These are phyloP conservation scores for Aspergillus tubingensis DNA, from an alignment of 2,329 filamentous ascomycete species.

Conservation along the genomic window DNA sequence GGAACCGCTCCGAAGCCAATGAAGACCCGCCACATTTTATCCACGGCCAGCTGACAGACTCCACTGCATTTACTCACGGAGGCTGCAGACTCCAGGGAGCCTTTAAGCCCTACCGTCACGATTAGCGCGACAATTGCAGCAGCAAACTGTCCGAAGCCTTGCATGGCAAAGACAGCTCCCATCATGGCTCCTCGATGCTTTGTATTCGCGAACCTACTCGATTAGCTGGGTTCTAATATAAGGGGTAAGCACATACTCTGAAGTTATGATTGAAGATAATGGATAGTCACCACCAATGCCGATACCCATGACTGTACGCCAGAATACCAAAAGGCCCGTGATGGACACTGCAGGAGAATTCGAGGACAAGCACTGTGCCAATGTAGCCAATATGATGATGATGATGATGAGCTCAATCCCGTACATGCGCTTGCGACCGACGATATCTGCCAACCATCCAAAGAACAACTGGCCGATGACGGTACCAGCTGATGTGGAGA, in stretches of 20 bases:
- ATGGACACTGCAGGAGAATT: conserved; percentile 63
- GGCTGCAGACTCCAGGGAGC: conserved; percentile 57
- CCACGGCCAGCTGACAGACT: conserved; percentile 69
- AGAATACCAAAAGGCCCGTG: conserved; percentile 66
- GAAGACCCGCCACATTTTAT: conserved; percentile 84
- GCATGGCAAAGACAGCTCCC: conserved; percentile 83
- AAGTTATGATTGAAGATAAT: conserved; percentile 79
- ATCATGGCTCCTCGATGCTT: conserved; percentile 88
- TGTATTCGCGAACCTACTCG: conserved; percentile 70
- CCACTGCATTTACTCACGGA: conserved; percentile 60
- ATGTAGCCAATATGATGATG: conserved; percentile 78
- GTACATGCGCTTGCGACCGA: conserved; percentile 83
- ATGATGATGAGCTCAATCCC: conserved; percentile 78
- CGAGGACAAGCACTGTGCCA: conserved; percentile 69
- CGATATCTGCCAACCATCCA: conserved; percentile 73
- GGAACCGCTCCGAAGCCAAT: conserved; percentile 81
- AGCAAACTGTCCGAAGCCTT: conserved; percentile 76
- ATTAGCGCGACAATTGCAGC: conserved; percentile 77
- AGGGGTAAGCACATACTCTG: conserved; percentile 57
- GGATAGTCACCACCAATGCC: conserved; percentile 84
- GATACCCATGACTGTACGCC: conserved; percentile 77
- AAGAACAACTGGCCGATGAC: conserved; percentile 82
- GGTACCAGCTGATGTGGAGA: conserved; percentile 79
- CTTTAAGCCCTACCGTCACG: conserved; percentile 70
- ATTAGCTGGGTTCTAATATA: background rate